Base-by-base conservation (phyloP, 352 stramenopile species). In the Peronospora belbahrii region DNA sequence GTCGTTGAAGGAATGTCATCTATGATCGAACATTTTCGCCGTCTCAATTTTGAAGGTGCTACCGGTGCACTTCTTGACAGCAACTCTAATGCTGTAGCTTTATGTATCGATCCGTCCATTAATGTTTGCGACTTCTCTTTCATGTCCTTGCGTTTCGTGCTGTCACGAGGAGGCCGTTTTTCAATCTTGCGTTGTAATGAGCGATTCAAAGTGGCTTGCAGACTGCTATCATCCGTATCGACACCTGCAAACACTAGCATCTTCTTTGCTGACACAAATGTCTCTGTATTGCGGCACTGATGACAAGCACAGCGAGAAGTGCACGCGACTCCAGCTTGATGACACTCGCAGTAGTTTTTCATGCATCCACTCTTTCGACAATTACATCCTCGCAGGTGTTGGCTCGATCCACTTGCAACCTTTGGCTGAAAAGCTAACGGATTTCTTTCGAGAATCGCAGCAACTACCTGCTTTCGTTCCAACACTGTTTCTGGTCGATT, bases 311-410 rank as follows among this genome's bases (percentile, higher is more conserved):
- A 96, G 28, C 83, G 73, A 0, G 59, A 69, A 0, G 74, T 89
- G 52, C 86, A 96, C 4, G 80, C 52, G 4, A 93, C 79, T 24
- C 75, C 82, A 25, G 89, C 89, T 59, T 97, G 88, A 59, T 95
- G 96, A 42, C 95, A 98, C 58, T 98, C 95, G 62, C 95, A 98
- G 53, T 98, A 98, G 40, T 98, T 98, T 71, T 98, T 98, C 56
- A 97, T 88, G 54, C 95, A 98, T 18, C 80, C 85, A 40, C 78
- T 97, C 60, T 97, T 98, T 0, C 93, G 75, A 64, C 95, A 98
- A 59, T 97, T 97, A 65, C 95, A 98, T 25, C 95, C 95, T 31
- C 87, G 70, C 37, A 97, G 83, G 56, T 98, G 94, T 25, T 86
- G 75, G 18, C 57, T 80, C 6, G 78, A 72, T n/a, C 61, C 82